Conservation (phyloP, 1,139 yeast genomes). For the Yamadazyma mexicana region DNA sequence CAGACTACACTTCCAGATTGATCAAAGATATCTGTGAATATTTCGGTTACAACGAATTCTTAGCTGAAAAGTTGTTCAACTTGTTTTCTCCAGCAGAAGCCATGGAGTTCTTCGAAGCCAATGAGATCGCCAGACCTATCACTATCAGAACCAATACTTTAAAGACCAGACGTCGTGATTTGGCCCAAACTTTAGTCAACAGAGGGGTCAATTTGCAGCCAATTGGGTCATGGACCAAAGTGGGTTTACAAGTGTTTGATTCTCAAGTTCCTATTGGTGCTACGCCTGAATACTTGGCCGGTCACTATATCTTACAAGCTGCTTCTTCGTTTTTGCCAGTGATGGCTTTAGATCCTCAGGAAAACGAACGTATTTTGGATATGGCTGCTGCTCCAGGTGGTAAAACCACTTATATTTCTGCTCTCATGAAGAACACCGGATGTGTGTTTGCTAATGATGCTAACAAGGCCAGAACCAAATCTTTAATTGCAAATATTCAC, state of each 20-base stretch:
- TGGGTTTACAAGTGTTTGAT: constrained; percentile 94
- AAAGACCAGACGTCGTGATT: constrained; percentile 90
- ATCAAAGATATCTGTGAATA: constrained; percentile 85
- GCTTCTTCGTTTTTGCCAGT: constrained; percentile 98
- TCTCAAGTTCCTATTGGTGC: constrained; percentile 99
- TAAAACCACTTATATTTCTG: constrained; percentile 93
- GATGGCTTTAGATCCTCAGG: constrained; percentile 96
- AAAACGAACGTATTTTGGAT: constrained; percentile 90
- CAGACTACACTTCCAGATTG: constrained; percentile 76
- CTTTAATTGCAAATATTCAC: constrained; percentile 94
- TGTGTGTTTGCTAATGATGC: constrained; percentile 97
- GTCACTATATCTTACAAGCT: constrained; percentile 96
- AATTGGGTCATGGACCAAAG: constrained; percentile 97
- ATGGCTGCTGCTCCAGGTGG: constrained; percentile 99
- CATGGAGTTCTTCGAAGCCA: constrained; percentile 96
- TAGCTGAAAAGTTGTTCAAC: constrained; percentile 91
- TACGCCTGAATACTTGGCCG: constrained; percentile 97
- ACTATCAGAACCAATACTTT: constrained; percentile 96
- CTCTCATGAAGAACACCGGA: constrained; percentile 97
- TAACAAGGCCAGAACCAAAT: constrained; percentile 92
- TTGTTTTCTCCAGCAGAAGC: constrained; percentile 95
- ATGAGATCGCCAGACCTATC: constrained; percentile 94
- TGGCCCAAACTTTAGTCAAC: constrained; percentile 92
- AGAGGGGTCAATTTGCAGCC: constrained; percentile 98
- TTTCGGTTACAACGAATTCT: constrained; percentile 93